phyloP scores from a whole-genome alignment of 768 basidiomycete species.

The Rhodotorula taiwanensis region DNA sequence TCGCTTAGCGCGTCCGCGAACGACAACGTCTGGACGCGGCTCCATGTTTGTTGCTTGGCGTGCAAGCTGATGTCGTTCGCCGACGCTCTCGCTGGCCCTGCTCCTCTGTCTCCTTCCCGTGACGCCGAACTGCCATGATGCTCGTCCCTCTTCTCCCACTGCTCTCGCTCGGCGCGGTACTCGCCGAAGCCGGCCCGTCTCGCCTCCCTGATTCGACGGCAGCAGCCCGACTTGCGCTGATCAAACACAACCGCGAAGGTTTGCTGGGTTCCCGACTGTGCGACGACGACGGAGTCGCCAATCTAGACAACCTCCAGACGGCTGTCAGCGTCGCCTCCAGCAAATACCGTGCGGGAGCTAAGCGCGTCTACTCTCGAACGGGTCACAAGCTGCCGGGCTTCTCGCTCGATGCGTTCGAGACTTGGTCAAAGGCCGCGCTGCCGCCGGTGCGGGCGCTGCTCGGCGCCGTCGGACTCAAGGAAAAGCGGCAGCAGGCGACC shows the following conservation, averaged over 20 bases:
- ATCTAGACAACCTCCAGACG: constrained; percentile 2
- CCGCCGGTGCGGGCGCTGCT: background rate
- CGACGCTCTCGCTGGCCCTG: too few relatives aligned
- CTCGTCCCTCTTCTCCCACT: background rate
- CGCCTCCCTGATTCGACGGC: background rate
- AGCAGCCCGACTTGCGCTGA: background rate
- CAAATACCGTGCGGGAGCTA: background rate
- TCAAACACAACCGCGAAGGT: background rate
- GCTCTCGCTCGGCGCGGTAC: background rate
- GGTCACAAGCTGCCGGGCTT: constrained; percentile 8
- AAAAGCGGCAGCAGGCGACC: constrained; percentile 12
- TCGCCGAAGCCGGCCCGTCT: background rate
- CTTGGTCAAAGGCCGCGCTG: constrained; percentile 1
- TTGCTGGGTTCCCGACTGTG: background rate
- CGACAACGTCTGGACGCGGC: too few relatives aligned
- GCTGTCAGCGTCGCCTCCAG: background rate
- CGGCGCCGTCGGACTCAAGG: background rate
- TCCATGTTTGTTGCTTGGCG: too few relatives aligned
- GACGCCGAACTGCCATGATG: too few relatives aligned
- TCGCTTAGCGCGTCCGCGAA: too few relatives aligned
- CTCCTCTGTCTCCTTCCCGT: too few relatives aligned
- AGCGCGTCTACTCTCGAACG: background rate
- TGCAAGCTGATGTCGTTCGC: too few relatives aligned
- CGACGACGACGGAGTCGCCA: background rate
- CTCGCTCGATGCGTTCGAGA: background rate